phyloP scores from a whole-genome alignment of 129 eudicot genomes.

The Artemisia tridentata region DNA sequence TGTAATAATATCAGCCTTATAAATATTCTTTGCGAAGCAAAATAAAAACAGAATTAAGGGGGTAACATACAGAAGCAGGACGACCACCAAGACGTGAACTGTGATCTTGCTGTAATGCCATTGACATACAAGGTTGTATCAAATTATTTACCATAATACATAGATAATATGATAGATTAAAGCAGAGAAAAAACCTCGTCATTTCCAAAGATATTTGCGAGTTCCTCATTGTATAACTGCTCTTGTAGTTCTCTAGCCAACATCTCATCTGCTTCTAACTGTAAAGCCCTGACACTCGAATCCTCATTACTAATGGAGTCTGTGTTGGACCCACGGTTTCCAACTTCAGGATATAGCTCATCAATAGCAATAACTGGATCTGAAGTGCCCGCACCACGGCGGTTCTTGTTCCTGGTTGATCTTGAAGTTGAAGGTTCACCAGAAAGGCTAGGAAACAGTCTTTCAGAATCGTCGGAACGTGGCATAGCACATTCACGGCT shows the following conservation, averaged over 20 bases:
- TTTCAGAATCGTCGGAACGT: constrained; percentile 35
- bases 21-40: constrained; percentile 2
- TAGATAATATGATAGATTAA: constrained; percentile 5
- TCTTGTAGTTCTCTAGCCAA: constrained; percentile 93
- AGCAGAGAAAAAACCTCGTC: constrained; percentile 43
- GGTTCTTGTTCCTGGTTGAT: constrained; percentile 38
- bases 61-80: constrained; percentile 50
- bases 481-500: constrained; percentile 48
- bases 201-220: constrained; percentile 37
- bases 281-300: constrained; percentile 56
- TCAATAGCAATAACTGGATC: constrained; percentile 48
- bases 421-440: constrained; percentile 38
- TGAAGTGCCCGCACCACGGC: constrained; percentile 18
- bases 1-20: constrained; percentile 11
- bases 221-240: constrained; percentile 74
- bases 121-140: constrained; percentile 9
- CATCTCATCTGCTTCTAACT: constrained; percentile 86
- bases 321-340: constrained; percentile 30
- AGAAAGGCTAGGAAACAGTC: constrained; percentile 38
- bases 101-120: constrained; percentile 54
- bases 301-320: constrained; percentile 36
- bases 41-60: not conserved
- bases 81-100: constrained; percentile 37
- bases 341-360: constrained; percentile 41
- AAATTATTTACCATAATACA: no score